These are phyloP conservation scores for Aegilops sharonensis DNA, from an alignment of 176 grass and related monocot species.

Conservation along the genomic window DNA sequence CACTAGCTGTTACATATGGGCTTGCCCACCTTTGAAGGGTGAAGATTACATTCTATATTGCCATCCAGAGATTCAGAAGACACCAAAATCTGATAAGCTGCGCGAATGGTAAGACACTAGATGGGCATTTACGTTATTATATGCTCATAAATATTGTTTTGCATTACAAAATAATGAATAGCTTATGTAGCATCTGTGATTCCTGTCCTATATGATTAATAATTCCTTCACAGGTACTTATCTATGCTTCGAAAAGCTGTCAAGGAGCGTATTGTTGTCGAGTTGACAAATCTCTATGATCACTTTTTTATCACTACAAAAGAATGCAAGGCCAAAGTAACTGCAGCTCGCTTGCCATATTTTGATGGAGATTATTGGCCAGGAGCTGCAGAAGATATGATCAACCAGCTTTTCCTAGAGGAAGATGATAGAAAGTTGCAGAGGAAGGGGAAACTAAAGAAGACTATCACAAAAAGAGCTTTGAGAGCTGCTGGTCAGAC, in stretches of 20 bases:
- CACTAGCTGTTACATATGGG: conserved; percentile 98
- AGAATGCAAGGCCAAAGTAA: conserved; percentile 75
- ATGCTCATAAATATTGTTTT: background rate
- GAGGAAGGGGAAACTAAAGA: conserved; percentile 77
- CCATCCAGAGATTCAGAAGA: conserved; percentile 98
- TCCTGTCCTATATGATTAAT: conserved; percentile 3
- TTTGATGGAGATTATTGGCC: conserved; percentile 99
- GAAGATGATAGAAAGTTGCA: conserved; percentile 59
- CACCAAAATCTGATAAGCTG: conserved; percentile 88
- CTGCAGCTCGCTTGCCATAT: conserved; percentile 84
- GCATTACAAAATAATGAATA: conserved; percentile 9
- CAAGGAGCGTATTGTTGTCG: conserved; percentile 76
- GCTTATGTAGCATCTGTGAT: background rate
- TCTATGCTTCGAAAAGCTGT: conserved; percentile 86
- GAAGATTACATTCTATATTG: conserved; percentile 99
- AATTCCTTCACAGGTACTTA: conserved; percentile 70
- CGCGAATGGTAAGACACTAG: conserved; percentile 60
- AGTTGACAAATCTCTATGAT: conserved; percentile 85
- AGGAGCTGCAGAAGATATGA: conserved; percentile 86
- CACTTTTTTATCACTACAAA: conserved; percentile 56
- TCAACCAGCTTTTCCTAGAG: conserved; percentile 59
- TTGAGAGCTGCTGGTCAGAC: conserved; percentile 65
- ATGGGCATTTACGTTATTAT: conserved; percentile 9
- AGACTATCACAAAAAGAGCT: conserved; percentile 61
- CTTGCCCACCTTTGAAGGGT: conserved; percentile 83